Conservation (phyloP, 805 yeast species). For the Clavispora santaluciae region DNA sequence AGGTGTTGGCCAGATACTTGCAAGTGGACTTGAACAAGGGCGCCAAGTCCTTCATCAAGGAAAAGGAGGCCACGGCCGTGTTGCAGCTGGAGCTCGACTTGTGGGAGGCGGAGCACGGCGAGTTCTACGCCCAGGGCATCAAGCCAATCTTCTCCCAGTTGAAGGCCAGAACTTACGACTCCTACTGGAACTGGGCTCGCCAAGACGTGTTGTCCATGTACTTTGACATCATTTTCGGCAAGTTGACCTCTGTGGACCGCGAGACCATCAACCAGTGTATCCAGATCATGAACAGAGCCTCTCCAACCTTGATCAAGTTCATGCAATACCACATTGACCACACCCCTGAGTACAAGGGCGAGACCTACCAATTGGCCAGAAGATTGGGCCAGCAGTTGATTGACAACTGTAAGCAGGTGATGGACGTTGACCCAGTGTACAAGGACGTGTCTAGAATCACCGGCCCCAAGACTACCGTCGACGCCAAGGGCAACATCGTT, state of each 20-base stretch:
- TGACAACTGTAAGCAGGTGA: conserved; percentile 89
- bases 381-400: conserved; percentile 88
- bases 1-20: conserved; percentile 91
- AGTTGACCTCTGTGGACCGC: conserved; percentile 83
- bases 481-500: conserved; percentile 78
- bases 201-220: conserved; percentile 93
- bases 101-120: conserved; percentile 83
- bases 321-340: conserved; percentile 91
- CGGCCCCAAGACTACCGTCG: conserved; percentile 89
- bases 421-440: conserved; percentile 80
- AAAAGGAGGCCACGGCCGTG: conserved; percentile 78
- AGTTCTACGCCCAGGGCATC: conserved; percentile 87
- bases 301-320: conserved; percentile 86
- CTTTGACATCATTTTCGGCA: conserved; percentile 94
- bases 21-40: conserved; percentile 90
- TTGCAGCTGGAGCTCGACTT: conserved; percentile 89
- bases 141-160: conserved; percentile 83
- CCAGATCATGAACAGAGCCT: conserved; percentile 95
- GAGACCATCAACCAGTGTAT: conserved; percentile 96
- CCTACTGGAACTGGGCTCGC: conserved; percentile 99
- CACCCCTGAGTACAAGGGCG: conserved; percentile 79
- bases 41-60: conserved; percentile 73
- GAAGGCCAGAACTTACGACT: conserved; percentile 94
- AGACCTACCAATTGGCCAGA: conserved; percentile 86
- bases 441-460: conserved; percentile 93